Percentiles rank a stretch among this genome's conserved stretches.
phyloP scores from a whole-genome alignment of 805 yeast species.

The Kodamaea restingae region DNA sequence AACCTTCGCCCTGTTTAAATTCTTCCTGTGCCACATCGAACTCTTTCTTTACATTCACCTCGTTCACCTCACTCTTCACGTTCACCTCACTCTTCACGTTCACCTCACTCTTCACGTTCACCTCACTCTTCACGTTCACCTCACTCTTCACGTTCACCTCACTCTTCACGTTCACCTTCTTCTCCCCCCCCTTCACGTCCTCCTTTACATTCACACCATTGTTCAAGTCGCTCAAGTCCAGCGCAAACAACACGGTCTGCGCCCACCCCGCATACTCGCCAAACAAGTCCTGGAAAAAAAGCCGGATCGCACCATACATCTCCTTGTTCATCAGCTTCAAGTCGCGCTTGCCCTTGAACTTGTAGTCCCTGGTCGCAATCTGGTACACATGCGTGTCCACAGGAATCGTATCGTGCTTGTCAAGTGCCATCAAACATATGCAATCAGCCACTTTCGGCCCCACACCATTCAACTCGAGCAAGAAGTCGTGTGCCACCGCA shows the following conservation, averaged over 20 bases:
- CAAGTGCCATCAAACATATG: constrained; percentile 86
- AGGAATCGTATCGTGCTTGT: constrained; percentile 84
- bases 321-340: constrained; percentile 44
- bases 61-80: too few species aligned
- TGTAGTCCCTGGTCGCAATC: constrained; percentile 80
- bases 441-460: constrained; percentile 99
- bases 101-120: too few species aligned
- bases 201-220: constrained; percentile 51
- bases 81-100: too few species aligned
- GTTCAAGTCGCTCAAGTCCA: constrained; percentile 69
- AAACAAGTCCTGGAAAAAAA: constrained; percentile 64
- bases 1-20: too few species aligned
- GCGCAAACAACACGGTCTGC: constrained; percentile 87
- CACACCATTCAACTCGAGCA: constrained; percentile 75
- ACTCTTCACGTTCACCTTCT: constrained; percentile 27
- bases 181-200: constrained; percentile 26
- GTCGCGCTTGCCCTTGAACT: constrained; percentile 45
- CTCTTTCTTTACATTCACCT: too few species aligned
- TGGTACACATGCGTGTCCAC: constrained; percentile 94
- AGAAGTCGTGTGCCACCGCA: constrained; percentile 50
- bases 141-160: constrained; percentile 33
- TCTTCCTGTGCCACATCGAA: too few species aligned
- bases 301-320: constrained; percentile 54
- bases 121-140: too few species aligned
- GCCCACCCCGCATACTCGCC: constrained; percentile 98